Conservation (phyloP, 257 asterid species). For the Solanum virginianum region DNA sequence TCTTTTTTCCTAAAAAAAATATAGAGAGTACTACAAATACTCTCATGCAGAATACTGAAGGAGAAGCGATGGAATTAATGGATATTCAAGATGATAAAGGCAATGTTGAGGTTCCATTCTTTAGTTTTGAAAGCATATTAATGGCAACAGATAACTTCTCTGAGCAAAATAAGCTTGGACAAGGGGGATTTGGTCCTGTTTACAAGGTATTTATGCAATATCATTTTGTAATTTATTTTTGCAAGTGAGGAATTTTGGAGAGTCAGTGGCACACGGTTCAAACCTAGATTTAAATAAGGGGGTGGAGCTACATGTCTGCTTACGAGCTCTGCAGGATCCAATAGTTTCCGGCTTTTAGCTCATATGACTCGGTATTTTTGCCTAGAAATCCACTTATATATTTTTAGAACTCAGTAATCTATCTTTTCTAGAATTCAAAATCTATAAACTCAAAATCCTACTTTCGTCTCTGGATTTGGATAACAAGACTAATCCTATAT, state of each 20-base stretch:
- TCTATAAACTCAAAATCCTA: background rate
- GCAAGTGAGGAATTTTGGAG: background rate
- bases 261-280: background rate
- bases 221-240: background rate
- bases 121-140: background rate
- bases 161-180: background rate
- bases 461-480: background rate
- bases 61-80: background rate
- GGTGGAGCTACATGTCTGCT: background rate
- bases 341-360: background rate
- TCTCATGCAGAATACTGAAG: background rate
- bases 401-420: too few relatives aligned
- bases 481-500: background rate
- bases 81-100: background rate
- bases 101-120: background rate
- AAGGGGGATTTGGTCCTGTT: conserved; percentile 1
- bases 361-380: background rate
- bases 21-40: background rate
- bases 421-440: background rate
- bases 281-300: background rate
- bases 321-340: background rate
- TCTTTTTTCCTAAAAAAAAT: background rate
- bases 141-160: background rate
- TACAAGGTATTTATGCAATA: background rate
- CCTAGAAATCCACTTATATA: background rate